These are phyloP conservation scores for Knoxdaviesia proteae DNA, from an alignment of 2,329 filamentous ascomycete genomes.

Conservation along the genomic window DNA sequence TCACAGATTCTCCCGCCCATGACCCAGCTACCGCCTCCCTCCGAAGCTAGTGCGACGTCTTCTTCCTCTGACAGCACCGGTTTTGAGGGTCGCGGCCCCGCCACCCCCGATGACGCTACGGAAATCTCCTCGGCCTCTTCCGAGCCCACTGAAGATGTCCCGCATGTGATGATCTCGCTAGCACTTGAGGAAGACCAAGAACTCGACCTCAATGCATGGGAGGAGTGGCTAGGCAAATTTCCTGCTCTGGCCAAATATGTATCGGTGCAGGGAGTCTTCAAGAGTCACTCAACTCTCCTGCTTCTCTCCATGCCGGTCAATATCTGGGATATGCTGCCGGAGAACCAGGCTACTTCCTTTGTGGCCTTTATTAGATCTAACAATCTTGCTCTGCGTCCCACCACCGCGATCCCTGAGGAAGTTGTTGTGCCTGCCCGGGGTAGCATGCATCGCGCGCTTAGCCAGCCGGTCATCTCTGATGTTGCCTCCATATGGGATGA, in stretches of 20 bases:
- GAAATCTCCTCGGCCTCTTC: slow-evolving; percentile 5
- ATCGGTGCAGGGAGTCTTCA: slow-evolving; percentile 39
- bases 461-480: too few species aligned
- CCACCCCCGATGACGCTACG: slow-evolving; percentile 1
- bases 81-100: slow-evolving; percentile 1
- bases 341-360: slow-evolving; percentile 34
- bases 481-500: too few species aligned
- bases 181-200: slow-evolving; percentile 35
- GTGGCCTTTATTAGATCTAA: slow-evolving; percentile 38
- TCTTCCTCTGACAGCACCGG: slow-evolving; percentile 2
- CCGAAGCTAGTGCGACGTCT: not conserved
- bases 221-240: slow-evolving; percentile 33
- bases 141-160: slow-evolving; percentile 32
- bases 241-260: slow-evolving; percentile 37
- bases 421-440: too few species aligned
- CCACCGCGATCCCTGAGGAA: too few species aligned
- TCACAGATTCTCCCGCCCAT: not conserved
- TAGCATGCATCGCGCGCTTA: too few species aligned
- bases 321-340: slow-evolving; percentile 37
- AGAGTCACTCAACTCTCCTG: slow-evolving; percentile 37
- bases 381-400: slow-evolving; percentile 19
- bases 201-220: slow-evolving; percentile 36
- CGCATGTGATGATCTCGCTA: slow-evolving; percentile 39
- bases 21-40: not conserved
- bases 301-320: slow-evolving; percentile 36